Base-by-base conservation (phyloP, 2,329 filamentous ascomycete species). In the Exophiala sp. region DNA sequence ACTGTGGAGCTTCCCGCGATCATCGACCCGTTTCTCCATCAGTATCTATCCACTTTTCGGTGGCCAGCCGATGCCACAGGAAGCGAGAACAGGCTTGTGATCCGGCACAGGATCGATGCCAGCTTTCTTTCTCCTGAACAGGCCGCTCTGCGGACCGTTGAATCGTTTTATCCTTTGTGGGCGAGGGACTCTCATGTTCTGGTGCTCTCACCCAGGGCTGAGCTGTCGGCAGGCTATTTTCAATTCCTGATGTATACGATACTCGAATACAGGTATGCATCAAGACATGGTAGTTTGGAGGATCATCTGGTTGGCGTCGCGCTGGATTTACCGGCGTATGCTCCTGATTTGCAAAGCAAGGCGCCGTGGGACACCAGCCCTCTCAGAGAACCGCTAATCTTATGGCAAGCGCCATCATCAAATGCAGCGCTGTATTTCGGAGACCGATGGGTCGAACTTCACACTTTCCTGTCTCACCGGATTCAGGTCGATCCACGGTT, bases 371-470 rank as follows among this genome's bases (percentile, higher is more conserved):
- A 0, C 2, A 13, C 56, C 30, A 55, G 53, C 40, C n/a, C 42
- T n/a, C 13, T 44, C 18, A 24, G 48, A 27, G 19, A 54, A 3
- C 76, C 78, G 0, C 75, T 85, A 0, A 94, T 95, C 62, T 72
- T 95, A 7, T 95, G 89, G 83, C 86, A 95, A 67, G 81, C 83
- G 1, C 90, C 91, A 3, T 86, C 82, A 57, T 87, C 84, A 62
- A 85, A 93, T 56, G 90, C 91, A 1, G 80, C 83, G 9, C 74
- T 98, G 8, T 84, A 91, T 64, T 82, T 93, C 48, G 89, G 90
- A 37, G 80, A 88, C 41, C 89, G 85, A 63, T 98, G 93, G 93
- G 71, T 79, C 10, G 87, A 95, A 59, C 76, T 95, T 8, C 89
- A 96, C 64, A 78, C 81, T 9, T 93, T 94, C 60, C 76, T 94